These are phyloP conservation scores for Basipetospora chlamydospora DNA, from an alignment of 2,329 filamentous ascomycete species.

Conservation along the genomic window DNA sequence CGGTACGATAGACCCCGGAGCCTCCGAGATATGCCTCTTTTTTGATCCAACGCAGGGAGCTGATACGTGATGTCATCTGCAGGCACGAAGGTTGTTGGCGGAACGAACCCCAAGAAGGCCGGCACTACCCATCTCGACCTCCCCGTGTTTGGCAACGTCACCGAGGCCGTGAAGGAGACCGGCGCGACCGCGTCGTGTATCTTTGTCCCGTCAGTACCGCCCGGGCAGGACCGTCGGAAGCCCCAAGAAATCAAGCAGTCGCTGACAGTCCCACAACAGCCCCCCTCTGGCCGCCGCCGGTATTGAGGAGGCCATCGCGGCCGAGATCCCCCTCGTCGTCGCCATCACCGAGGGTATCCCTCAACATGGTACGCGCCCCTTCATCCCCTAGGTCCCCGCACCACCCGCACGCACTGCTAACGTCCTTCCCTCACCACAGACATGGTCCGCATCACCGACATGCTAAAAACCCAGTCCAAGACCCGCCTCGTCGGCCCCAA, in stretches of 20 bases:
- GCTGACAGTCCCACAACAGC: too few species aligned
- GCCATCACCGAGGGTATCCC: slow-evolving; percentile 98
- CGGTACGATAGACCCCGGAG: slow-evolving; percentile 40
- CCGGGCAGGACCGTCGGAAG: neutral
- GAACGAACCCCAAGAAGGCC: slow-evolving; percentile 98
- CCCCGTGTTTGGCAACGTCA: slow-evolving; percentile 84
- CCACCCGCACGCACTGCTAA: slow-evolving; percentile 3
- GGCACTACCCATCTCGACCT: slow-evolving; percentile 77
- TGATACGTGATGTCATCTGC: slow-evolving; percentile 5
- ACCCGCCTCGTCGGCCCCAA: slow-evolving; percentile 94
- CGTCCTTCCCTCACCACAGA: slow-evolving; percentile 35
- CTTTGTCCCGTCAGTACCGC: slow-evolving; percentile 68
- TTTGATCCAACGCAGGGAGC: neutral
- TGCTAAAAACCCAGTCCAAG: slow-evolving; percentile 95
- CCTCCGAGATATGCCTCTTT: too few species aligned
- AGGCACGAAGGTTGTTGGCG: slow-evolving; percentile 96
- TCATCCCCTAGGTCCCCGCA: slow-evolving; percentile 4
- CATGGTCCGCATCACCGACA: slow-evolving; percentile 98
- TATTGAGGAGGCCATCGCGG: slow-evolving; percentile 91
- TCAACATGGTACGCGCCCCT: slow-evolving; percentile 60
- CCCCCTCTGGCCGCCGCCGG: slow-evolving; percentile 82
- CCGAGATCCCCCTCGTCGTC: slow-evolving; percentile 88
- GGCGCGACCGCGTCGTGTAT: slow-evolving; percentile 85
- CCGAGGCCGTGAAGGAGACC: slow-evolving; percentile 77
- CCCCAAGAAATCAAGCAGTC: too few species aligned